phyloP scores from a whole-genome alignment of 352 stramenopile species.

The Globisporangium acanthophoron region DNA sequence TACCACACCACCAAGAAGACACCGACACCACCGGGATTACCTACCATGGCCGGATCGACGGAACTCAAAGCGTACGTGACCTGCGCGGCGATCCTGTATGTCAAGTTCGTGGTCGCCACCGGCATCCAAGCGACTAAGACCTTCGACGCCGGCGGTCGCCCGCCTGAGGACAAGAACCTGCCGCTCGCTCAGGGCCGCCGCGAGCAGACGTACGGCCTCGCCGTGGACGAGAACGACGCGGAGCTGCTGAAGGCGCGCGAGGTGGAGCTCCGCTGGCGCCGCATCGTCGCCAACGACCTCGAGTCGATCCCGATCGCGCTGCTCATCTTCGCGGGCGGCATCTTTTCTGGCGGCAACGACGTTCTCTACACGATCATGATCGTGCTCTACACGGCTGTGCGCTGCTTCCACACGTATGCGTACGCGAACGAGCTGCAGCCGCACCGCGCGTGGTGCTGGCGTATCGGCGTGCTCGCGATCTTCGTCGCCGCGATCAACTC shows the following conservation, averaged over 20 bases:
- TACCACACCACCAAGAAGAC: too few relatives aligned
- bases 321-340: constrained; percentile 37
- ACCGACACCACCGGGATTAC: too few relatives aligned
- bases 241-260: constrained; percentile 23
- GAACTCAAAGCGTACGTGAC: constrained; percentile 46
- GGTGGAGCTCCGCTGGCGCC: constrained; percentile 38
- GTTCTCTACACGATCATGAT: background rate
- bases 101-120: constrained; percentile 66
- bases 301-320: constrained; percentile 55
- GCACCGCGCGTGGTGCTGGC: constrained; percentile 24
- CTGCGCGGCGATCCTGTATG: constrained; percentile 52
- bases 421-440: constrained; percentile 31
- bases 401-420: constrained; percentile 32
- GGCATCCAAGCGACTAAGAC: constrained; percentile 50
- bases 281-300: constrained; percentile 55
- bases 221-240: constrained; percentile 17
- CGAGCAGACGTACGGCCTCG: constrained; percentile 32
- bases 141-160: constrained; percentile 37
- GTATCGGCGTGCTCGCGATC: constrained; percentile 13
- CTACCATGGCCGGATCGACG: too few relatives aligned
- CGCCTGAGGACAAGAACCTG: constrained; percentile 47
- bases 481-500: constrained; percentile 23
- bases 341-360: constrained; percentile 30
- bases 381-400: constrained; percentile 34
- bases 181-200: constrained; percentile 16